Conservation (phyloP, 768 basidiomycete genomes). For the Xerocomus brunneocitrinus region DNA sequence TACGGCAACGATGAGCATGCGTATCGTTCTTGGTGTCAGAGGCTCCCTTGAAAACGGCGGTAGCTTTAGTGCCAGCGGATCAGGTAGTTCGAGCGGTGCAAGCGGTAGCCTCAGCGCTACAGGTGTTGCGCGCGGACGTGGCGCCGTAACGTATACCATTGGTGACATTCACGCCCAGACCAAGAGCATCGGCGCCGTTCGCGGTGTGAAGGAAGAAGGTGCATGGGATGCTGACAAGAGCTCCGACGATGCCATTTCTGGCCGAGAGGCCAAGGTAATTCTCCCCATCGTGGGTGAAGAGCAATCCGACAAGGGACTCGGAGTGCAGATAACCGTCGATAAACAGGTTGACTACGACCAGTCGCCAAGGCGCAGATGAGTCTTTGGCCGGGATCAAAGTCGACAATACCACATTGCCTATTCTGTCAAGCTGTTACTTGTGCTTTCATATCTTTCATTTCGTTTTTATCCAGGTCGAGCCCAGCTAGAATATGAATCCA, state of each 20-base stretch:
- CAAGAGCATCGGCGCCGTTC: conserved; percentile 45
- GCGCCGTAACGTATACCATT: conserved; percentile 35
- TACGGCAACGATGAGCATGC: conserved; percentile 83
- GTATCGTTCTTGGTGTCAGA: conserved; percentile 78
- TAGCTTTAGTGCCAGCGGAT: conserved; percentile 55
- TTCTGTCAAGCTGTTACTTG: background rate
- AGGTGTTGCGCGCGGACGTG: conserved; percentile 27
- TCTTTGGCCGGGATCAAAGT: background rate
- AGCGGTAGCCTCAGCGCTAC: conserved; percentile 36
- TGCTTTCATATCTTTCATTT: background rate
- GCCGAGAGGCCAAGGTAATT: conserved; percentile 34
- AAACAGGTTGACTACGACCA: conserved; percentile 51
- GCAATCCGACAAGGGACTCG: conserved; percentile 27
- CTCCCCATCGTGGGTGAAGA: conserved; percentile 33
- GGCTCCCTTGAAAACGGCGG: conserved; percentile 73
- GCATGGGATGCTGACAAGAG: conserved; percentile 35
- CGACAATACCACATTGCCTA: background rate
- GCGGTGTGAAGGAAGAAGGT: conserved; percentile 37
- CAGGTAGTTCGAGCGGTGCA: conserved; percentile 43
- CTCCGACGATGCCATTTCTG: conserved; percentile 35
- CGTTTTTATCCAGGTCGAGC: background rate
- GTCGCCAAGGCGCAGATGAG: conserved; percentile 13
- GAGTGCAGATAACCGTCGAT: conserved; percentile 60
- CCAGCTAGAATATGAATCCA: background rate
- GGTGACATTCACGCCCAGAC: conserved; percentile 49